Evolutionary conservation across 345 rosid species (phyloP).

Genomic region (Gossypium rotundifolium): DNA sequence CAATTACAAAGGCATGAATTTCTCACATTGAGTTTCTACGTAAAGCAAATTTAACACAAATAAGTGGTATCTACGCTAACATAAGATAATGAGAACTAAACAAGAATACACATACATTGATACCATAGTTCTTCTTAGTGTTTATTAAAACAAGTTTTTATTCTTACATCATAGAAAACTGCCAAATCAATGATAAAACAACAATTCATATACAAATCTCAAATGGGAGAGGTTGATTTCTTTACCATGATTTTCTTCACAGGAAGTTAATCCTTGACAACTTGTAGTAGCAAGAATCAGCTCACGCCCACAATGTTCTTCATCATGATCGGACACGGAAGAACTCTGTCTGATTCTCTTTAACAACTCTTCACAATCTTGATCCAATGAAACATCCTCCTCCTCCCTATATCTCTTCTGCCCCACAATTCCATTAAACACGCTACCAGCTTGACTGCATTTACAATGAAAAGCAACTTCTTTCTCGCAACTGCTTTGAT

Average conservation of each 20-base stretch:
- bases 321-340: conserved; percentile 2
- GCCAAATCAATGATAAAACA: background rate
- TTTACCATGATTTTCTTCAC: conserved; percentile 29
- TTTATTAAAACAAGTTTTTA: background rate
- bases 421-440: conserved; percentile 11
- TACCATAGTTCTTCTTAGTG: background rate
- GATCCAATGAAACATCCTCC: conserved; percentile 19
- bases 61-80: background rate
- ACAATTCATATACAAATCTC: background rate
- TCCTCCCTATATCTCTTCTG: conserved; percentile 39
- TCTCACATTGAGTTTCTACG: background rate
- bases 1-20: background rate
- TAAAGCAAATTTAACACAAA: background rate
- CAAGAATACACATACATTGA: background rate
- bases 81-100: background rate
- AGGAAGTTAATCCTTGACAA: conserved; percentile 7
- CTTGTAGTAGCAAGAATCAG: background rate
- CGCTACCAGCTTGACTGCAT: conserved; percentile 31
- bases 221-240: background rate
- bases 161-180: background rate
- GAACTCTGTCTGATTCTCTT: conserved; percentile 24
- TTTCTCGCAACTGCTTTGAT: conserved; percentile 45
- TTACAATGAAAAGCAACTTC: conserved; percentile 40
- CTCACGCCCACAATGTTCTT: background rate
- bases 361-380: conserved; percentile 10